Percentiles rank a stretch among this genome's conserved stretches.
phyloP scores from a whole-genome alignment of 1,284 basidiomycete genomes.

The Coniferiporia sulphurascens region DNA sequence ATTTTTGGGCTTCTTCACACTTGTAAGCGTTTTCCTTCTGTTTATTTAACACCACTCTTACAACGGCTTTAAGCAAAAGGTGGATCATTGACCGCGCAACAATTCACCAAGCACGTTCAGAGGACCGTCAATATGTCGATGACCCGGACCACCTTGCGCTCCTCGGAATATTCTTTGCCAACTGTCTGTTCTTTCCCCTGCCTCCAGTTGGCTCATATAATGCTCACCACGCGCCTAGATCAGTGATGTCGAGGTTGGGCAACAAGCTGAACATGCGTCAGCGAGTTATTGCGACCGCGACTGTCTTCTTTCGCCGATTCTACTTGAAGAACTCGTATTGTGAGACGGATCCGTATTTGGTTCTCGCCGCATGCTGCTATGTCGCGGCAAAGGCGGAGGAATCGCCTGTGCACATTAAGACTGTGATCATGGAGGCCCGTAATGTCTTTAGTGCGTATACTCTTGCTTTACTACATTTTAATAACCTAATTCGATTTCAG shows the following conservation, averaged over 20 bases:
- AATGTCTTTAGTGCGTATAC: conserved; percentile 60
- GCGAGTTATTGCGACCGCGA: conserved; percentile 88
- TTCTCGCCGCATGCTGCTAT: conserved; percentile 91
- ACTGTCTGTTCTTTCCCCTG: conserved; percentile 44
- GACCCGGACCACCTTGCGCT: conserved; percentile 72
- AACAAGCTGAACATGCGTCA: conserved; percentile 84
- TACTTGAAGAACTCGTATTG: conserved; percentile 92
- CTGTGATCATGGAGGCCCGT: conserved; percentile 81
- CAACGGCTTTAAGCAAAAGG: conserved; percentile 53
- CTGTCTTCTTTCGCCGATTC: conserved; percentile 91
- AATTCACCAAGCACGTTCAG: conserved; percentile 62
- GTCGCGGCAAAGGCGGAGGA: conserved; percentile 97
- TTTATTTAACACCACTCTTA: neutral
- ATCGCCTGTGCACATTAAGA: conserved; percentile 92
- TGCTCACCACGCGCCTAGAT: conserved; percentile 9
- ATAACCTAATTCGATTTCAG: conserved; percentile 26
- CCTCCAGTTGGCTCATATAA: neutral
- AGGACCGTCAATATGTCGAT: conserved; percentile 75
- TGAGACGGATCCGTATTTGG: conserved; percentile 91
- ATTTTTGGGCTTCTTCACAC: conserved; percentile 40
- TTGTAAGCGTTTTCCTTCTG: conserved; percentile 26
- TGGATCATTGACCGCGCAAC: conserved; percentile 85
- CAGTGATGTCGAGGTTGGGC: conserved; percentile 83
- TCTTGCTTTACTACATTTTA: neutral
- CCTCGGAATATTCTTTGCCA: conserved; percentile 81